Evolutionary conservation across 2,329 filamentous ascomycete genomes (phyloP).

Genomic region (Ceratocystis huliohia): DNA sequence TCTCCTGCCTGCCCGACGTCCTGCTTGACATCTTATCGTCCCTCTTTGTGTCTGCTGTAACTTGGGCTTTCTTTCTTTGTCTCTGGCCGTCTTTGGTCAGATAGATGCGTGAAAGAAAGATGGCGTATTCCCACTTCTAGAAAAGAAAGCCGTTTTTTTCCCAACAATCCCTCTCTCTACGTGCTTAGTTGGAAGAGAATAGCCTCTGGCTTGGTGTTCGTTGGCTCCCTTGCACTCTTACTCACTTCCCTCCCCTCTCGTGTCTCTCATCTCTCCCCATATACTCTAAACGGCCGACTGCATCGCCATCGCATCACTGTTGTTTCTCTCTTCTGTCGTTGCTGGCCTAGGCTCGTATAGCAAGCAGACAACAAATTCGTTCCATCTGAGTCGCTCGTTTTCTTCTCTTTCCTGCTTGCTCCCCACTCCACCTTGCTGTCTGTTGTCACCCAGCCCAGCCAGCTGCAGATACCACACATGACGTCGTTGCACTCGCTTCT

Average conservation of each 20-base stretch:
- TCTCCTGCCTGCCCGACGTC: no score
- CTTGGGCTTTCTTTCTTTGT: no score
- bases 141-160: no score
- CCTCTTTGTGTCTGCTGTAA: no score
- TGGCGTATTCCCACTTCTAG: no score
- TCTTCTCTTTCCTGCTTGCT: not conserved
- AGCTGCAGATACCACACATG: not conserved
- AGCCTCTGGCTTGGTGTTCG: no score
- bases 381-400: not conserved
- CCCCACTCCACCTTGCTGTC: not conserved
- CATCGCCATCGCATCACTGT: not conserved
- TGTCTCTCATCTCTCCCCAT: not conserved
- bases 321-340: not conserved
- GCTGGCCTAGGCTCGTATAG: not conserved
- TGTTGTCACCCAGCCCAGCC: not conserved
- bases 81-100: no score
- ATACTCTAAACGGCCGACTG: not conserved
- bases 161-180: no score
- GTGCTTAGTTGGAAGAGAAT: no score
- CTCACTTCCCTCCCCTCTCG: not conserved
- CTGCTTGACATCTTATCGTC: no score
- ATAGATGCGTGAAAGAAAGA: no score
- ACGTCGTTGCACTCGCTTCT: conserved; percentile 3
- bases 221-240: not conserved
- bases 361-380: not conserved